Base-by-base conservation (phyloP, 768 basidiomycete genomes). In the Mycena leptocephala region DNA sequence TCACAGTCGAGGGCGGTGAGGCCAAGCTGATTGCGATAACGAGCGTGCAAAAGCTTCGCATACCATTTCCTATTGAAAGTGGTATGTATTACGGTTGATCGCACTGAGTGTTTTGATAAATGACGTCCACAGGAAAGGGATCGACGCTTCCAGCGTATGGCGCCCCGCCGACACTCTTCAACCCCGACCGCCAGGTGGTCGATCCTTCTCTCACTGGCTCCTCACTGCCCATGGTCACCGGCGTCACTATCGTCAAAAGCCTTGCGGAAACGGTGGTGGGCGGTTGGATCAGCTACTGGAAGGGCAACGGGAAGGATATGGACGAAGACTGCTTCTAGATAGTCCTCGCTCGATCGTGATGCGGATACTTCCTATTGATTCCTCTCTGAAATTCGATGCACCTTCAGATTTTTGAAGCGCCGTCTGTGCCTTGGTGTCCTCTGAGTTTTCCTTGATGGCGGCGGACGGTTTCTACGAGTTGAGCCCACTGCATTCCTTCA, bases 301-400 rank as follows among this genome's bases (percentile, higher is more conserved):
- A 72, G 51, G 70, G 70, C n/a, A 72, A 72, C 43, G 70, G 70
- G 28, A 73, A 73, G 43, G 72, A 73, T 33, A 73, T 72, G 70
- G 62, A 72, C n/a, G 51, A 55, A 18, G 70, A 72, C 70, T 51
- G 13, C 14, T 41, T 28, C 24, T 41, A 65, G 30, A 51, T 11
- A 28, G 51, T 53, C 10, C 26, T 53, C 11, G 51, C 1, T 26
- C 51, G 51, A 53, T 20, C 8, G 13, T 13, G 18, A 9, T 9
- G 43, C 43, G 4, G 9, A 16, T 18, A 10, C 8, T 10, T 18
- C 18, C 4, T 43, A 18, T 20, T 43, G 43, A 43, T 43, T 43
- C 18, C 43, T 43, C 43, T 43, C 43, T 43, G 43, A 13, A 43
- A 43, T 43, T 16, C 43, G 43, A 43, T 43, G 43, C 43, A 14